Percentiles rank a stretch among this genome's conserved stretches.
These are phyloP conservation scores for Marasmius oreades DNA, from an alignment of 1,284 basidiomycete species.

Conservation along the genomic window DNA sequence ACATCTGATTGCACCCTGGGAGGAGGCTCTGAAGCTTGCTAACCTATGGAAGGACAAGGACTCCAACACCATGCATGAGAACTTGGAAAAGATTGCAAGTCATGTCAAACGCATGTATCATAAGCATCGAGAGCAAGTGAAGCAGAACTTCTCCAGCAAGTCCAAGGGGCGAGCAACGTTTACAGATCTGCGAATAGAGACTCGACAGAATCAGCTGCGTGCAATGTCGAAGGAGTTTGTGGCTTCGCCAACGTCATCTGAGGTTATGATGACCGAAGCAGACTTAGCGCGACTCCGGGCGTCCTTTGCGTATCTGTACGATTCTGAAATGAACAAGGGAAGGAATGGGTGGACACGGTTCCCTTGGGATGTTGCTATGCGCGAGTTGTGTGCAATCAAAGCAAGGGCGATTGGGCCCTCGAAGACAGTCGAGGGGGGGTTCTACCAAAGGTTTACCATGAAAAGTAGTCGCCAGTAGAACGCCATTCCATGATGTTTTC, in stretches of 20 bases:
- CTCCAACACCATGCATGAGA: constrained; percentile 16
- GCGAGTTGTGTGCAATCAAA: constrained; percentile 48
- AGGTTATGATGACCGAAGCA: constrained; percentile 23
- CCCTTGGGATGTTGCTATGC: constrained; percentile 51
- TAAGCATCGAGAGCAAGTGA: constrained; percentile 9
- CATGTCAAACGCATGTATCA: constrained; percentile 27
- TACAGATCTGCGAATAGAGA: constrained; percentile 39
- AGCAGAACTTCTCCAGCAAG: not conserved
- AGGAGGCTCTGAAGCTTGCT: constrained; percentile 23
- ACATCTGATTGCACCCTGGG: constrained; percentile 36
- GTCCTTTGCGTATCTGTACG: constrained; percentile 49
- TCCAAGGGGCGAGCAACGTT: constrained; percentile 23
- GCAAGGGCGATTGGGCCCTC: constrained; percentile 20
- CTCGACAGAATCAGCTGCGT: constrained; percentile 45
- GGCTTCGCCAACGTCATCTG: constrained; percentile 19
- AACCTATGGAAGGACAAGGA: constrained; percentile 6
- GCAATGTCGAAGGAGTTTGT: constrained; percentile 38
- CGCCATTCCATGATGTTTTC: not conserved
- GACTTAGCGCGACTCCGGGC: constrained; percentile 39
- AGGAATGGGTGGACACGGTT: constrained; percentile 35
- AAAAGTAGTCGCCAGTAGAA: constrained; percentile 3
- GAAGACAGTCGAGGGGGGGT: constrained; percentile 14
- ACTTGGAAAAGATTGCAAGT: constrained; percentile 25
- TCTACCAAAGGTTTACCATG: constrained; percentile 21
- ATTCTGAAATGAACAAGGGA: constrained; percentile 23